phyloP scores from a whole-genome alignment of 176 grass and related monocot species.

The Oryza brachyantha region DNA sequence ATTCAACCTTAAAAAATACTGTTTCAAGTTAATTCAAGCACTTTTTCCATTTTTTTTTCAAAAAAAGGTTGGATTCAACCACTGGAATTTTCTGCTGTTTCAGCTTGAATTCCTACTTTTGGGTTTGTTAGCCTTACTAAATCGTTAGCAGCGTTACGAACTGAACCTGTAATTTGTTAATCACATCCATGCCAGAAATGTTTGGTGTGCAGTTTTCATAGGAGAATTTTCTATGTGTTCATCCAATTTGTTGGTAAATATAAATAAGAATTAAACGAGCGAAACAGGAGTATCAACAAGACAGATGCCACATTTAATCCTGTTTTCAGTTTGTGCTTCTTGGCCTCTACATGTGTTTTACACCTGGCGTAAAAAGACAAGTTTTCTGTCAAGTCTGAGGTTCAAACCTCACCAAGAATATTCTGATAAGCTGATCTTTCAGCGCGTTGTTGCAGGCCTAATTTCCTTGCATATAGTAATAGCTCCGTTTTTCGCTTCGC shows the following conservation, averaged over 20 bases:
- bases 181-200: not conserved
- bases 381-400: conserved; percentile 20
- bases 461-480: not conserved
- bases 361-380: not conserved
- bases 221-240: not conserved
- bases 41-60: no score
- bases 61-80: not conserved
- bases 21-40: not conserved
- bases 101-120: not conserved
- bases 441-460: not conserved
- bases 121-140: not conserved
- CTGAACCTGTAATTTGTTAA: not conserved
- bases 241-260: not conserved
- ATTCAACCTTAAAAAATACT: not conserved
- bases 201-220: not conserved
- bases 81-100: not conserved
- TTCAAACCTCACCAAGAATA: conserved; percentile 16
- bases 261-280: not conserved
- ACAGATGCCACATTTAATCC: not conserved
- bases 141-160: not conserved
- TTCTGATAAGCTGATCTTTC: conserved; percentile 34
- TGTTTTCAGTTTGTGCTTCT: not conserved
- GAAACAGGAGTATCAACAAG: not conserved
- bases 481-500: no score
- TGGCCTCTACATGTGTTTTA: not conserved